Evolutionary conservation across 2,329 filamentous ascomycete species (phyloP), one percentile per base, ranked within the genome.

Genomic region (Cytospora paraplurivora): DNA sequence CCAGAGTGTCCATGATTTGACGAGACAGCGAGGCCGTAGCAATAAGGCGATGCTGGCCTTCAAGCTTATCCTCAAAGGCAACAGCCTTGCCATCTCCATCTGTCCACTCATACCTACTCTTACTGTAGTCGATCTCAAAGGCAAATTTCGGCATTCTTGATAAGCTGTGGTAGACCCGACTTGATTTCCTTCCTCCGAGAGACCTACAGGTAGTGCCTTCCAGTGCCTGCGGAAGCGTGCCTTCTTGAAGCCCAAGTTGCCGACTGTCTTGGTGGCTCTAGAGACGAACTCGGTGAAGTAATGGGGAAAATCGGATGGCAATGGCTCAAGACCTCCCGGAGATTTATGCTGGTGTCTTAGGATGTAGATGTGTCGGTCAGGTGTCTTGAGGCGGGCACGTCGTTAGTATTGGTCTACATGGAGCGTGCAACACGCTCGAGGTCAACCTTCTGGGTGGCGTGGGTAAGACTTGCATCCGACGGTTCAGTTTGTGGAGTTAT

Each of bases 361-460:
- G 34, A 70, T 67, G 62, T 69, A 72, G 47, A 71, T 62, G 44
- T 65, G 67, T 6, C 60, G 59, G 37, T 50, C 64, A 41, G 70
- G 8, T 64, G 62, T 27, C 61, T 64, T 7, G 66, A 49, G 15
- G 67, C 62, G 17, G 70, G 69, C 37, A 52, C 64, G 12, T 62
- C 68, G 33, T 54, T 57, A 8, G 66, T 13, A 35, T 32, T 64
- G 13, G 59, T 62, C 32, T 66, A 66, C 21, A 71, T 64, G 34
- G 57, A 62, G 47, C 67, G 63, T n/a, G 70, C 64, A 35, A 73
- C 62, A 10, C 72, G 70, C 27, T 65, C 56, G 50, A 73, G 66
- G 32, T 69, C 65, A 0, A 70, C 69, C 27, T 67, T 64, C 3
- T 62, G 53, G 51, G 66, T 70, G 7, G 67, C 62, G n/a, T n/a